Conservation (phyloP, 176 grass and related monocot species). For the Pontederia paniculata region DNA sequence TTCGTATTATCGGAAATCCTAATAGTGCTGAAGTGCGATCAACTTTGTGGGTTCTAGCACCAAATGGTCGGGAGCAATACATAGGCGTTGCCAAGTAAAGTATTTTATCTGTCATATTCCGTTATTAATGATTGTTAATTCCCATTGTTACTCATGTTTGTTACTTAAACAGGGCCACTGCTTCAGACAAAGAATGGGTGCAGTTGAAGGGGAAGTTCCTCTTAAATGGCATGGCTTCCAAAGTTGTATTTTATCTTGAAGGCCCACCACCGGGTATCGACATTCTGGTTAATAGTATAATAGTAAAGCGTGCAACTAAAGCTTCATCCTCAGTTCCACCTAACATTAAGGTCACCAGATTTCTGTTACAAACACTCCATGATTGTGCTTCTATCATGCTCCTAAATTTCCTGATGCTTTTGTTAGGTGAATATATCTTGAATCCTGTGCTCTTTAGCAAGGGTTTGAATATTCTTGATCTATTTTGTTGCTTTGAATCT, state of each 20-base stretch:
- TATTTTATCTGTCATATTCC: constrained; percentile 8
- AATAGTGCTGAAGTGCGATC: constrained; percentile 49
- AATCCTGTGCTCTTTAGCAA: background rate
- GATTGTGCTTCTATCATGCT: too few species aligned
- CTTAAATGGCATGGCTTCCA: constrained; percentile 59
- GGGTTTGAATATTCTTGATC: background rate
- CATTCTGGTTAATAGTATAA: constrained; percentile 75
- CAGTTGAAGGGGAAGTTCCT: constrained; percentile 80
- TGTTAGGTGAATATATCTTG: background rate
- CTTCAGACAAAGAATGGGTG: constrained; percentile 80
- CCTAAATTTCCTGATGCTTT: too few species aligned
- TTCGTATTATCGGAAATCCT: constrained; percentile 49
- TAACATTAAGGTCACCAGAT: constrained; percentile 46
- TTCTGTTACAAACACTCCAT: background rate
- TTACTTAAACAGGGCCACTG: constrained; percentile 42
- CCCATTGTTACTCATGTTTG: background rate
- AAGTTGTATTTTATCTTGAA: constrained; percentile 75
- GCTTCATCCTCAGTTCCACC: constrained; percentile 38
- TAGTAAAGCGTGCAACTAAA: constrained; percentile 46
- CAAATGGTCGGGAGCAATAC: constrained; percentile 71
- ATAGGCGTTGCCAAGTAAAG: constrained; percentile 81
- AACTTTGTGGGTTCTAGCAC: constrained; percentile 81
- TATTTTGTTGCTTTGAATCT: background rate
- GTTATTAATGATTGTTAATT: background rate
- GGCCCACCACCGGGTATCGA: constrained; percentile 82